These are phyloP conservation scores for Microsporum audouinii DNA, from an alignment of 2,329 filamentous ascomycete species.

Conservation along the genomic window DNA sequence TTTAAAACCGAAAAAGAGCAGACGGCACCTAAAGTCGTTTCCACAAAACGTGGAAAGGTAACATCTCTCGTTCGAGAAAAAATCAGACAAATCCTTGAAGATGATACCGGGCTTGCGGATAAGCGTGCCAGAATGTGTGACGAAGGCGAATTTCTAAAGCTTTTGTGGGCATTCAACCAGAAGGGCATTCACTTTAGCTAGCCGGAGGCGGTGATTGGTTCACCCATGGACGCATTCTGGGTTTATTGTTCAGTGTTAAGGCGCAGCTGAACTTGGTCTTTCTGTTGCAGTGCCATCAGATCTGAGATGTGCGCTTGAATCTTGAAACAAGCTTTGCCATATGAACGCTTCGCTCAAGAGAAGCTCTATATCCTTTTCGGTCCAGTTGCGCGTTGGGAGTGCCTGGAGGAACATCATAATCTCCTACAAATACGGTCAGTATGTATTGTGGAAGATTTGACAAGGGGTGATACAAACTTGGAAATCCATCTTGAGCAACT, in stretches of 20 bases:
- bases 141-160: conserved; percentile 77
- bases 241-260: not conserved
- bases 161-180: conserved; percentile 75
- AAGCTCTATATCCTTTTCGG: conserved; percentile 94
- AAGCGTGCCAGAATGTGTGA: conserved; percentile 78
- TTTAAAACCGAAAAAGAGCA: conserved; percentile 54
- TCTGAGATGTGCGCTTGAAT: conserved; percentile 74
- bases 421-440: conserved; percentile 46
- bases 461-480: conserved; percentile 31
- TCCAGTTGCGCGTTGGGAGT: conserved; percentile 85
- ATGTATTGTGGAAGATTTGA: not conserved
- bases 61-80: conserved; percentile 75
- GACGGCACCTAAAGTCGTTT: conserved; percentile 42
- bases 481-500: conserved; percentile 94
- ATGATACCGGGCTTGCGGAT: conserved; percentile 67
- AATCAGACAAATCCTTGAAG: conserved; percentile 71
- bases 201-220: conserved; percentile 14
- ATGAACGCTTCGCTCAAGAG: conserved; percentile 94
- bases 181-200: conserved; percentile 86
- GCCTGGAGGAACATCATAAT: conserved; percentile 99
- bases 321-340: conserved; percentile 95
- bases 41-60: conserved; percentile 66
- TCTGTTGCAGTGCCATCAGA: conserved; percentile 22
- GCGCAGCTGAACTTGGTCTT: not conserved
- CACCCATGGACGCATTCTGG: not conserved